Base-by-base conservation (phyloP, 306 rosid species). In the Fagus sylvatica region DNA sequence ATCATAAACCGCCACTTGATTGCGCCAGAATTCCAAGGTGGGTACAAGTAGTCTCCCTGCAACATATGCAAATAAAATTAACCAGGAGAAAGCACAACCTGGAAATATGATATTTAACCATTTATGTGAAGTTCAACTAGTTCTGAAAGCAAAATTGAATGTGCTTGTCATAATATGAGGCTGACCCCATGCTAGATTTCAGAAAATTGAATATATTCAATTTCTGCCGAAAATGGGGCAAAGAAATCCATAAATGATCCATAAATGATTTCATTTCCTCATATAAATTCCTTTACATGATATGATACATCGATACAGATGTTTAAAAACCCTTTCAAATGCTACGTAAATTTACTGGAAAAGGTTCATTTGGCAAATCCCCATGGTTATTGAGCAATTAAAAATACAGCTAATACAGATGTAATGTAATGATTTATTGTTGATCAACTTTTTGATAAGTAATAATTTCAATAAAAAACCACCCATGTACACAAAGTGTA, bases 1-100 rank as follows among this genome's bases (percentile, higher is more conserved):
- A 72, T 87, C 87, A 83, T 90, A 93, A 77, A 93, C 74, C 8
- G 96, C 89, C 72, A 78, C 33, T 66, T 91, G 96, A 79, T 93
- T 93, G 81, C 93, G 93, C 98, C 98, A 93, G 87, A 91, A 93
- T 81, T 93, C 95, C 75, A 93, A 57, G 32, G 92, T 57, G 4
- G 91, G 98, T 53, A 91, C 56, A 74, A 87, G 90, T 57, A 86
- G 56, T 81, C 97, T 87, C 64, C 97, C 98, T 91, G 87, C 76
- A 87, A 77, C 77, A 85, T 40, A 67, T 1, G 41, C 33, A 72
- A 57, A 48, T 34, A 33, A 68, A 68, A 74, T 39, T 17, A 51
- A 60, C n/a, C 39, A 16, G 54, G 42, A 55, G 49, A 30, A 33
- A 56, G 55, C 54, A 8, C 40, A 40, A 56, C 49, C 65, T 12